Percentiles rank a stretch among this genome's conserved stretches.
These are phyloP conservation scores for Podaxis sp. DNA, from an alignment of 768 basidiomycete species.

Conservation along the genomic window DNA sequence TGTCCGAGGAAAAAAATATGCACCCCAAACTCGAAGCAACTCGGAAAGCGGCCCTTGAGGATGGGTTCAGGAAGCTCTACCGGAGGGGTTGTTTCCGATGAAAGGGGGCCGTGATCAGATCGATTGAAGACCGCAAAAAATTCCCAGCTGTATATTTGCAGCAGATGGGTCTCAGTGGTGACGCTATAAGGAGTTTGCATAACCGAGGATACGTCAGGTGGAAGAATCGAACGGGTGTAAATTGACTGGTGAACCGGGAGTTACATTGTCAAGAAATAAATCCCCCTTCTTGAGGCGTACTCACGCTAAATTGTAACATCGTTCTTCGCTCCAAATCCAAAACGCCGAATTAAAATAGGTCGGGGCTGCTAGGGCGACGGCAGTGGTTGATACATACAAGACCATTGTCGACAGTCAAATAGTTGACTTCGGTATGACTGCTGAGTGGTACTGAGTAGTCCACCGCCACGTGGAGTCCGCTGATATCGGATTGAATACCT, in stretches of 20 bases:
- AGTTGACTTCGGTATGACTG: neutral
- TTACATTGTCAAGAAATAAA: neutral
- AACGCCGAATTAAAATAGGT: neutral
- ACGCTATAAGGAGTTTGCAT: neutral
- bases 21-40: neutral
- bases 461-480: neutral
- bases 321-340: neutral
- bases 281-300: neutral
- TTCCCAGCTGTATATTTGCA: neutral
- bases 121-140: neutral
- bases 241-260: neutral
- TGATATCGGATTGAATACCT: neutral
- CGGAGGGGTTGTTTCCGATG: neutral
- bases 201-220: neutral
- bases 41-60: neutral
- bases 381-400: neutral
- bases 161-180: neutral
- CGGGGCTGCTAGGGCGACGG: neutral
- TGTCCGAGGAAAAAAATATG: neutral
- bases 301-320: neutral
- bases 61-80: neutral
- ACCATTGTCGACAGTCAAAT: neutral
- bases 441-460: neutral
- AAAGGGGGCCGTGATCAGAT: neutral
- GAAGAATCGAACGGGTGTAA: neutral